These are phyloP conservation scores for Coemansia umbellata DNA, from an alignment of 192 early-diverging fungal species.

Conservation along the genomic window DNA sequence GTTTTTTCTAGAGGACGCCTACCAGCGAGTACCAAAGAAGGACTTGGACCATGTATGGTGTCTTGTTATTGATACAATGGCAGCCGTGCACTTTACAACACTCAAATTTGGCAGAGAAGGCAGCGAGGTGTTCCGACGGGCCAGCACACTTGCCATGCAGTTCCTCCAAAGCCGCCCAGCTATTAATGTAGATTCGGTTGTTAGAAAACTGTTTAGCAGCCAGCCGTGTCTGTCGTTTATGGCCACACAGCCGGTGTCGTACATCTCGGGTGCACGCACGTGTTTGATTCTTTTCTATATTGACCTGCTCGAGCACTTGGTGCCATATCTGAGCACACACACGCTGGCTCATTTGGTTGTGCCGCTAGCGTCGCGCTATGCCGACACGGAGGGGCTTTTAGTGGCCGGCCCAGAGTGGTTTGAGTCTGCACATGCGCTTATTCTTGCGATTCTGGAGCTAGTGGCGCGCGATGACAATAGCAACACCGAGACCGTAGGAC, in stretches of 20 bases:
- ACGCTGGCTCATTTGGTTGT: conserved; percentile 5
- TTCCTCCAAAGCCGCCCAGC: not conserved
- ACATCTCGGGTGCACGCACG: not conserved
- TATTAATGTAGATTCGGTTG: not conserved
- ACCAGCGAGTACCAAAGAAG: not conserved
- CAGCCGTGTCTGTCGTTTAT: conserved; percentile 23
- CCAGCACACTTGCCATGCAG: not conserved
- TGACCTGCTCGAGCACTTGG: conserved; percentile 40
- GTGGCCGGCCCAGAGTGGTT: conserved; percentile 18
- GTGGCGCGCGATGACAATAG: not conserved
- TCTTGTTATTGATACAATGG: conserved; percentile 13
- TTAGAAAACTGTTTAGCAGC: conserved; percentile 2
- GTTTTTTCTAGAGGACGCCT: conserved; percentile 7
- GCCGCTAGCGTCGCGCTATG: conserved; percentile 25
- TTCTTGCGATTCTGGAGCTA: conserved; percentile 20
- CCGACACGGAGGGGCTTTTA: not conserved
- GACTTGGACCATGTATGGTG: conserved; percentile 8
- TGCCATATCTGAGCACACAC: not conserved
- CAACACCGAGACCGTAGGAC: not conserved
- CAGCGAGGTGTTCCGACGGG: conserved; percentile 6
- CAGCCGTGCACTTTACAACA: conserved; percentile 8
- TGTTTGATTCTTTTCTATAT: conserved; percentile 30
- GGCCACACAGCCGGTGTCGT: not conserved
- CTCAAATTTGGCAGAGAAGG: conserved; percentile 1
- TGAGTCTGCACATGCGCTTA: conserved; percentile 37